Percentiles rank a stretch among this genome's conserved stretches.
phyloP scores from a whole-genome alignment of 805 yeast species.

The Saturnispora mendoncae region DNA sequence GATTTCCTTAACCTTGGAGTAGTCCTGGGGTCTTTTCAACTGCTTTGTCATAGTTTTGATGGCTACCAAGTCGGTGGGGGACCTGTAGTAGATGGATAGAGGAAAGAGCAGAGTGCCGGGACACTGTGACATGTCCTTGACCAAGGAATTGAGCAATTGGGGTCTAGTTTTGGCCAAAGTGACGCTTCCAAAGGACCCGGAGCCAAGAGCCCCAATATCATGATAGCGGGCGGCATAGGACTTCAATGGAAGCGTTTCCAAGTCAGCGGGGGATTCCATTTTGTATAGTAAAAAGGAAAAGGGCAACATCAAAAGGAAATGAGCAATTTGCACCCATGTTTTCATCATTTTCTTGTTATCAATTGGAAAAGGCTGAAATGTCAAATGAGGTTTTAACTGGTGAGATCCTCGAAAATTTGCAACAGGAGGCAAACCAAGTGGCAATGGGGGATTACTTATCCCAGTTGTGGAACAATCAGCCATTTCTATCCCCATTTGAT shows the following conservation, averaged over 20 bases:
- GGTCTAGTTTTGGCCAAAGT: slow-evolving; percentile 46
- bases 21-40: slow-evolving; percentile 44
- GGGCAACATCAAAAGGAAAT: not conserved
- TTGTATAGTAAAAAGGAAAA: not conserved
- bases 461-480: not conserved
- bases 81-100: slow-evolving; percentile 14
- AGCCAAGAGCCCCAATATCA: slow-evolving; percentile 48
- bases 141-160: slow-evolving; percentile 11
- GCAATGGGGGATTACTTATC: not conserved
- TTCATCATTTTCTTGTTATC: not conserved
- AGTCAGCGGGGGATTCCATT: not conserved
- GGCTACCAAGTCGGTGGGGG: slow-evolving; percentile 47
- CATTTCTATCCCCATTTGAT: slow-evolving; percentile 30
- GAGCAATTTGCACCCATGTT: not conserved
- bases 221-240: slow-evolving; percentile 38
- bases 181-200: slow-evolving; percentile 72
- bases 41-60: slow-evolving; percentile 67
- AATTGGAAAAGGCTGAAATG: not conserved
- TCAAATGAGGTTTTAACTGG: not conserved
- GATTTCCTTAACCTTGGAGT: slow-evolving; percentile 55
- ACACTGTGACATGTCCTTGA: slow-evolving; percentile 19
- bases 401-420: not conserved
- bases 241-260: slow-evolving; percentile 30
- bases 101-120: slow-evolving; percentile 47
- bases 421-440: slow-evolving; percentile 13